Conservation (phyloP, 2,329 filamentous ascomycete species). For the Hypoxylon rubiginosum region DNA sequence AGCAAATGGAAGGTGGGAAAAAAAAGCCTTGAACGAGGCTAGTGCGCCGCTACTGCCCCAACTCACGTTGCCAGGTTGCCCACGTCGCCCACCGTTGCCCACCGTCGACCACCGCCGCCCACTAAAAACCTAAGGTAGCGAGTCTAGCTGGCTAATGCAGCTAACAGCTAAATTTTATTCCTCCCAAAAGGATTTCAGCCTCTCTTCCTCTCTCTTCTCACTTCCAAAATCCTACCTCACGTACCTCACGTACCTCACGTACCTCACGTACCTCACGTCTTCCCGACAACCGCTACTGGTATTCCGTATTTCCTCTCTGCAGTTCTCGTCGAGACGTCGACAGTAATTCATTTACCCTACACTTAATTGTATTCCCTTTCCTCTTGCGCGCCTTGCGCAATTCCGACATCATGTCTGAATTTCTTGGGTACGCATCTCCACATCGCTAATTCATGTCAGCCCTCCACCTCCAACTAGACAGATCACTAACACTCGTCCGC, state of each 20-base stretch:
- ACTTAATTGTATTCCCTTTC: conserved; percentile 32
- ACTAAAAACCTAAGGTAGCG: not conserved
- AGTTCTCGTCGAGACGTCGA: conserved; percentile 15
- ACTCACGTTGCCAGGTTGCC: not conserved
- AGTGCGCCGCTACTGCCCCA: not conserved
- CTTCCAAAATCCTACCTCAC: conserved; percentile 27
- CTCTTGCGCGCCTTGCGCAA: conserved; percentile 46
- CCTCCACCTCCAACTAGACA: conserved; percentile 7
- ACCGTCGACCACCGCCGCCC: too few species aligned
- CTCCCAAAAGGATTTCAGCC: conserved; percentile 33
- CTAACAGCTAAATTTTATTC: conserved; percentile 35
- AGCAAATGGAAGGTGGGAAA: not conserved
- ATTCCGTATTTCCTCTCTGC: conserved; percentile 24
- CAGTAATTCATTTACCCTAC: not conserved
- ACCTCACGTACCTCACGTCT: too few species aligned
- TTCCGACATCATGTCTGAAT: conserved; percentile 67
- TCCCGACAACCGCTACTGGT: conserved; percentile 4
- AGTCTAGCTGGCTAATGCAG: not conserved
- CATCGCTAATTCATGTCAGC: conserved; percentile 5
- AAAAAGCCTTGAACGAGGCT: not conserved
- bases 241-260: too few species aligned
- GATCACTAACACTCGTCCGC: conserved; percentile 36
- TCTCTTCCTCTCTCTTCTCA: conserved; percentile 22
- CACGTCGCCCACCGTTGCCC: too few species aligned
- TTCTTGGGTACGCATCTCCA: conserved; percentile 64